Conservation (phyloP, 1,139 yeast species). For the Hemisphaericaspora subhashii region DNA sequence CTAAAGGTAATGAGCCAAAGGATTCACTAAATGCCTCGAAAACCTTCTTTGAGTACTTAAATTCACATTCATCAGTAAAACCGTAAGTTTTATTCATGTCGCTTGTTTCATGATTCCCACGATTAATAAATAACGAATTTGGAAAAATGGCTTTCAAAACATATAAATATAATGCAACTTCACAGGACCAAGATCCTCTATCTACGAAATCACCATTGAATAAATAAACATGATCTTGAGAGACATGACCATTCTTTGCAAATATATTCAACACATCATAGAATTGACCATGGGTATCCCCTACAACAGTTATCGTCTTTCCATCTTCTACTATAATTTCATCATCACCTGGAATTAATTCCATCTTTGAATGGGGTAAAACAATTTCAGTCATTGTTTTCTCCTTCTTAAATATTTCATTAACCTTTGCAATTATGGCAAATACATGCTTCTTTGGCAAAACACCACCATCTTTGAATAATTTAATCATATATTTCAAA, state of each 20-base stretch:
- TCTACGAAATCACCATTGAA: conserved; percentile 98
- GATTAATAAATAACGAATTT: conserved; percentile 66
- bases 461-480: conserved; percentile 71
- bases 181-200: conserved; percentile 98
- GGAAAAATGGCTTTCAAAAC: conserved; percentile 81
- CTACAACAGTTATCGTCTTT: conserved; percentile 75
- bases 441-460: conserved; percentile 81
- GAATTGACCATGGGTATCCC: conserved; percentile 98
- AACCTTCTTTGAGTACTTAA: conserved; percentile 80
- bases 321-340: conserved; percentile 27
- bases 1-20: conserved; percentile 84
- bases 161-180: conserved; percentile 82
- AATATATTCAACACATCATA: conserved; percentile 85
- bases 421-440: conserved; percentile 76
- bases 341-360: conserved; percentile 14
- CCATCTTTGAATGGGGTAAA: conserved; percentile 34
- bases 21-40: conserved; percentile 85
- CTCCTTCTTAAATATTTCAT: conserved; percentile 63
- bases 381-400: conserved; percentile 74
- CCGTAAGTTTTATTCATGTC: conserved; percentile 98
- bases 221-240: conserved; percentile 69
- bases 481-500: conserved; percentile 61
- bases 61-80: conserved; percentile 92
- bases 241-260: conserved; percentile 65
- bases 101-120: conserved; percentile 97